Evolutionary conservation across 139 green algal species (phyloP), one percentile per base, ranked within the genome.

Genomic region (Microglena sp.): DNA sequence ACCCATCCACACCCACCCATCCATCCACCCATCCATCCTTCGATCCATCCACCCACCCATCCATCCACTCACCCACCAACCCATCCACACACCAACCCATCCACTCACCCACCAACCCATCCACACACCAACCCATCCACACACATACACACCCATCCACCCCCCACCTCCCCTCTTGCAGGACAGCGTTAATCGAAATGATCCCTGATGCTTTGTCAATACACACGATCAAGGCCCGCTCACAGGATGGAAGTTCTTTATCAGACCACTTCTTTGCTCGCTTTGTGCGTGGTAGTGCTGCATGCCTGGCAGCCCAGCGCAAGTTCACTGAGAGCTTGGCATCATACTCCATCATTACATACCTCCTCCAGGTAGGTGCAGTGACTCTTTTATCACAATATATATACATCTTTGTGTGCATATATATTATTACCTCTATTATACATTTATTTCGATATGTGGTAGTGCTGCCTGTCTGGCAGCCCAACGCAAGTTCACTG

Each of bases 171-270:
- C 11, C 40, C 11, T 18, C 11, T 50, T 50, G 40, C 40, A 50
- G 84, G 61, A 95, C 94, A 0, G 93, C 92, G 21, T 76, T 99
- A n/a, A 98, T 99, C 33, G 92, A 99, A 79, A 81, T 95, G 60
- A 86, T 99, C 29, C 85, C 90, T 7, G 90, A 99, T 70, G 79
- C 87, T 2, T 75, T 90, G 24, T 96, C 86, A 40, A 87, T 99
- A 24, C 94, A 99, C 78, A 79, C 82, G 4, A 66, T 98, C 76
- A 99, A 99, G 77, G 73, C 72, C 29, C 67, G 82, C 28, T 81
- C 71, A 29, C 62, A 70, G 1, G 24, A 59, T 3, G 71, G 67
- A 54, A 45, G 55, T 53, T 86, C 64, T 30, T 69, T 98, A 36
- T 66, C 72, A 1, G 76, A 93, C 59, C 86, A 96, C 69, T 95